Conservation (phyloP, 306 rosid genomes). For the Quercus ilex region DNA sequence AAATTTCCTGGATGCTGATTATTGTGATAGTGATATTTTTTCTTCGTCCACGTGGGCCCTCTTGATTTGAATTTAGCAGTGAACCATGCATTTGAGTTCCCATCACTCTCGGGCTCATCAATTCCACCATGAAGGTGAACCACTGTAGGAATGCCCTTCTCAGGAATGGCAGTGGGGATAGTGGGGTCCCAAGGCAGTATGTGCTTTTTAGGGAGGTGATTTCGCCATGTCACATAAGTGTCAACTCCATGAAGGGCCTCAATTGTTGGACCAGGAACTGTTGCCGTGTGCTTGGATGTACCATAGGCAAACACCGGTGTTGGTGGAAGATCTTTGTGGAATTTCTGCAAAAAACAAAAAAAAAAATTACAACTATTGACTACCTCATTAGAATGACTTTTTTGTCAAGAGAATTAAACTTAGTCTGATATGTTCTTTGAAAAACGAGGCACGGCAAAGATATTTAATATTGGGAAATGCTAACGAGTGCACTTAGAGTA, state of each 20-base stretch:
- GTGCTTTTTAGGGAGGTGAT: slow-evolving; percentile 43
- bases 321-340: slow-evolving; percentile 47
- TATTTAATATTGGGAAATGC: too few relatives aligned
- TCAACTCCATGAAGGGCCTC: slow-evolving; percentile 38
- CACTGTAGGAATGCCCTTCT: slow-evolving; percentile 42
- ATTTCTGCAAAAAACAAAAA: slow-evolving; percentile 30
- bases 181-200: slow-evolving; percentile 55
- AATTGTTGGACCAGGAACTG: slow-evolving; percentile 55
- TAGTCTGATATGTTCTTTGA: too few relatives aligned
- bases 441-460: too few relatives aligned
- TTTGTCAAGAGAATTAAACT: too few relatives aligned
- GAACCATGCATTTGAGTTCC: slow-evolving; percentile 42
- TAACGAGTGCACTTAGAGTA: too few relatives aligned
- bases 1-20: slow-evolving; percentile 47
- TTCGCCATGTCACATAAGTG: slow-evolving; percentile 43
- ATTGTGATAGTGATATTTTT: slow-evolving; percentile 34
- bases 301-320: slow-evolving; percentile 53
- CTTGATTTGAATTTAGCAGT: slow-evolving; percentile 20
- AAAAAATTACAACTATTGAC: not conserved
- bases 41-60: slow-evolving; percentile 34
- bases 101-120: slow-evolving; percentile 43
- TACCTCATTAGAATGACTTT: too few relatives aligned
- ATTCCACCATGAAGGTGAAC: slow-evolving; percentile 53
- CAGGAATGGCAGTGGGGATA: slow-evolving; percentile 36
- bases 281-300: slow-evolving; percentile 23